Evolutionary conservation across 2,329 filamentous ascomycete genomes (phyloP).

Genomic region (Parastagonospora nodorum): DNA sequence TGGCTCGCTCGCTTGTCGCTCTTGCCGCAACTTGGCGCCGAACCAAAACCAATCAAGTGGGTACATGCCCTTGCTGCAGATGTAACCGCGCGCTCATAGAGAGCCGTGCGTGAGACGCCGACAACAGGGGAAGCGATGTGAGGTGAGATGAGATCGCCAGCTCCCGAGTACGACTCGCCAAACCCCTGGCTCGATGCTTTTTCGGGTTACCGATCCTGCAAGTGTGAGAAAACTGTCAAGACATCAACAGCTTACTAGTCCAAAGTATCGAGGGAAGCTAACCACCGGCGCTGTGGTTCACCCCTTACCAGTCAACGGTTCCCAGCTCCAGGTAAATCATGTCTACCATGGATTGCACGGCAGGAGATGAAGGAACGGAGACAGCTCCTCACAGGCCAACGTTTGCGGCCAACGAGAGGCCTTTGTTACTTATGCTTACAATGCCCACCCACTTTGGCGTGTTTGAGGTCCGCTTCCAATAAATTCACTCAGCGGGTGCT

Average conservation of each 20-base stretch:
- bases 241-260: not conserved
- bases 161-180: constrained; percentile 14
- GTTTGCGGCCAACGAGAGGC: constrained; percentile 31
- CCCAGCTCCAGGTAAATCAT: constrained; percentile 9
- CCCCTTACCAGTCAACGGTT: not conserved
- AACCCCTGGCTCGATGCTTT: constrained; percentile 7
- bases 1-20: constrained; percentile 1
- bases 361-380: constrained; percentile 38
- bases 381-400: constrained; percentile 22
- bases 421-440: constrained; percentile 26
- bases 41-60: constrained; percentile 12
- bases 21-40: constrained; percentile 10
- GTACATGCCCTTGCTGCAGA: constrained; percentile 4
- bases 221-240: not conserved
- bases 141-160: constrained; percentile 18
- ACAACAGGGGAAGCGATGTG: constrained; percentile 14
- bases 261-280: not conserved
- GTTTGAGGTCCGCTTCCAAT: constrained; percentile 35
- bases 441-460: constrained; percentile 29
- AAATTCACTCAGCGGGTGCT: constrained; percentile 17
- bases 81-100: constrained; percentile 26
- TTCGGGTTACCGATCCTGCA: not conserved
- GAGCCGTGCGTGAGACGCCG: constrained; percentile 13
- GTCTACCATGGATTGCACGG: constrained; percentile 8
- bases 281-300: not conserved